phyloP scores from a whole-genome alignment of 192 early-diverging fungal species.

The Dissophora globulifera region DNA sequence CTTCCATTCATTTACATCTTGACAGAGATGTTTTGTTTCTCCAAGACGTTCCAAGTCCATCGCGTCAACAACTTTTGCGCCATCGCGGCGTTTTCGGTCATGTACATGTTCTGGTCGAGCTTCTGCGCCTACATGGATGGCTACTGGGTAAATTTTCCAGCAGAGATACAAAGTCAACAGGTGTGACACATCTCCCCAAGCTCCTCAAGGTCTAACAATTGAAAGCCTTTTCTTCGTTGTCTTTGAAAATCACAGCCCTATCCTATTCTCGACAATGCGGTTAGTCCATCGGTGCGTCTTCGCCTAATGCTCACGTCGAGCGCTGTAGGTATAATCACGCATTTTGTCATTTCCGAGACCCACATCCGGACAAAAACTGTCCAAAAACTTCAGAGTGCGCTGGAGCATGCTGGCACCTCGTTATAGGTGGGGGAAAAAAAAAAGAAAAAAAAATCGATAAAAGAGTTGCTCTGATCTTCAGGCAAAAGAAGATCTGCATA shows the following conservation, averaged over 20 bases:
- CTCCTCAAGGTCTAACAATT: too few relatives aligned
- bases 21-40: slow-evolving; percentile 33
- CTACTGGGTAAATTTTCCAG: slow-evolving; percentile 33
- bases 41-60: slow-evolving; percentile 13
- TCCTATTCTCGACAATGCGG: slow-evolving; percentile 27
- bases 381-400: not conserved
- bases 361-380: slow-evolving; percentile 11
- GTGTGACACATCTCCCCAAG: too few relatives aligned
- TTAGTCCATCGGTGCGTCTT: slow-evolving; percentile 17
- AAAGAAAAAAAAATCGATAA: not conserved
- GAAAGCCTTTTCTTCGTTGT: too few relatives aligned
- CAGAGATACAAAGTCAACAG: too few relatives aligned
- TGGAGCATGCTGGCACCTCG: not conserved
- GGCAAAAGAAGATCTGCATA: too few relatives aligned
- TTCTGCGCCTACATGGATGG: slow-evolving; percentile 41
- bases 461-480: too few relatives aligned
- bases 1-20: slow-evolving; percentile 19
- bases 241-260: too few relatives aligned
- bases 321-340: not conserved
- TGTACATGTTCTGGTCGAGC: slow-evolving; percentile 30
- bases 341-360: slow-evolving; percentile 17
- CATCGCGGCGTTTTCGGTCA: not conserved
- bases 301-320: slow-evolving; percentile 1
- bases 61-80: slow-evolving; percentile 2
- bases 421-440: too few relatives aligned